Conservation (phyloP, 208 protist genomes). For the Sergeia podlipaevii region DNA sequence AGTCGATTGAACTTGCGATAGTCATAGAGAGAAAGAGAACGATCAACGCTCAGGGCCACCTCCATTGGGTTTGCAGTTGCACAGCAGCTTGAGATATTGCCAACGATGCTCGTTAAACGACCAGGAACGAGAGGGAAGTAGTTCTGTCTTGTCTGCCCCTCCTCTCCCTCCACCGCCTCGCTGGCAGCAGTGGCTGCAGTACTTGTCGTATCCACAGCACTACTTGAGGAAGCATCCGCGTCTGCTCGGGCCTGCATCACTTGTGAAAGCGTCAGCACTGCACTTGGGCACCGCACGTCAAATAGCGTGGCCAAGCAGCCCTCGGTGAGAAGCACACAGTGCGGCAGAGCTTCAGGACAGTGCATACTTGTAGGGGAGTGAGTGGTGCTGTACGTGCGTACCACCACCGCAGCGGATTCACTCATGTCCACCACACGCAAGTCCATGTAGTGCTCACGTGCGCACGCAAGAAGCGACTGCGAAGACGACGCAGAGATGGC, state of each 20-base stretch:
- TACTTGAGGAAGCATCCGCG: neutral
- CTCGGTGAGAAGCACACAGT: slow-evolving; percentile 54
- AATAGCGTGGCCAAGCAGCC: slow-evolving; percentile 68
- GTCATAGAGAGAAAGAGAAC: slow-evolving; percentile 70
- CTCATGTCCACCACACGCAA: slow-evolving; percentile 55
- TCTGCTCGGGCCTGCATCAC: neutral
- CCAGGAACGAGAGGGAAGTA: slow-evolving; percentile 33
- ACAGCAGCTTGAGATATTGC: slow-evolving; percentile 47
- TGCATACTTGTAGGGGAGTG: slow-evolving; percentile 61
- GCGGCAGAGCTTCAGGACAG: slow-evolving; percentile 13
- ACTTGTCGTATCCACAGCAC: neutral
- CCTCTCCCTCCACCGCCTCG: neutral
- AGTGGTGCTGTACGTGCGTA: slow-evolving; percentile 59
- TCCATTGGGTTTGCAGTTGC: slow-evolving; percentile 51
- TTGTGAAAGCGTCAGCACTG: slow-evolving; percentile 29
- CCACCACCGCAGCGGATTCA: slow-evolving; percentile 15
- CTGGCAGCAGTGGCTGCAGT: neutral
- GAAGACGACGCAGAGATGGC: neutral
- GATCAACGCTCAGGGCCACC: slow-evolving; percentile 55
- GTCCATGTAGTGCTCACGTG: slow-evolving; percentile 62
- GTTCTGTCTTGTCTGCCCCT: neutral
- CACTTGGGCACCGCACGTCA: slow-evolving; percentile 58
- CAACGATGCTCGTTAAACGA: slow-evolving; percentile 50
- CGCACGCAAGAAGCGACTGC: slow-evolving; percentile 49
- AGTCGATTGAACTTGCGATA: slow-evolving; percentile 71